Evolutionary conservation across 176 grass and related monocot species (phyloP), one percentile per base, ranked within the genome.

Genomic region (Thinopyrum elongatum): DNA sequence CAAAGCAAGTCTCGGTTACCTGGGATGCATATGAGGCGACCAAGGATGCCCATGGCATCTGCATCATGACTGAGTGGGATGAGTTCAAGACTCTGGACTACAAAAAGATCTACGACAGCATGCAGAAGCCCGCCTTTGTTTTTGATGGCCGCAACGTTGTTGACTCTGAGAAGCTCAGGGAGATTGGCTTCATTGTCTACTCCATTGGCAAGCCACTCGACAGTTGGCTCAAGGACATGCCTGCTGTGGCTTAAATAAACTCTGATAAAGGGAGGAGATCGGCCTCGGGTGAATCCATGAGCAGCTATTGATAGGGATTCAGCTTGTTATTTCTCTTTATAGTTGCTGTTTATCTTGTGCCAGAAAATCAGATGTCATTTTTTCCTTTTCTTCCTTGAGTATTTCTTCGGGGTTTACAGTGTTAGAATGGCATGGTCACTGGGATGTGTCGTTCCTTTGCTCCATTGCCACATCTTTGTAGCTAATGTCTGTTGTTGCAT

Each of bases 111-210:
- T 94, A 84, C 2, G 69, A 86, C 16, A 86, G 74, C 66, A 94
- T 94, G 92, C 86, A 91, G 83, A 94, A 94, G 78, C 92, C 89
- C 0, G 92, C 92, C 21, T 94, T 94, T 35, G 57, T 94, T n/a
- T 94, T 94, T 22, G 92, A 94, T 23, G 92, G 92, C 0, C 92
- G 92, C 58, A 94, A 89, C 17, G 28, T 94, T 23, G 86, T 94
- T 21, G 92, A 94, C 27, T 5, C 83, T 13, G 92, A 91, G 60
- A 89, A 91, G 92, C 65, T 94, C 14, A 87, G 89, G 29, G 80
- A 94, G 49, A 94, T 94, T 28, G 92, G 92, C 1, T 94, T 94
- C 86, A 85, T 94, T 65, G 92, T 94, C 78, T 94, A 94, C 83
- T 94, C 92, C 9, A 91, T 94, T 7, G 92, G 92, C 62, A 94